Evolutionary conservation across 768 basidiomycete species (phyloP), one percentile per base, ranked within the genome.

Genomic region (Collybiopsis luxurians): DNA sequence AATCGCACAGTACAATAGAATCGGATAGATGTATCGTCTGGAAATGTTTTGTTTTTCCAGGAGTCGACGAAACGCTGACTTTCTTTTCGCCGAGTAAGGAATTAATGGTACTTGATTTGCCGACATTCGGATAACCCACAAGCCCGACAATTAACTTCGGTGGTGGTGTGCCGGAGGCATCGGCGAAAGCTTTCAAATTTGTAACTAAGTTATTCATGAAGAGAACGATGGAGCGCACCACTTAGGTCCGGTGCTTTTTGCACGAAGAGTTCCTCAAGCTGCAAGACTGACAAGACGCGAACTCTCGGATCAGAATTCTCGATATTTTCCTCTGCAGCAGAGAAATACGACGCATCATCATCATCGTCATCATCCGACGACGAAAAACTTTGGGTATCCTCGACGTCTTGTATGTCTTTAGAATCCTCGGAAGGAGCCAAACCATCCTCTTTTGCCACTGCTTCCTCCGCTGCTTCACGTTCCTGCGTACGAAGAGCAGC

Each of bases 21-120:
- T 89, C 83, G 11, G 94, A 95, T n/a, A 99, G 81, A 65, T 93
- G 85, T 63, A 98, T 95, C 0, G 97, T 98, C 71, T 99, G 97
- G 74, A 98, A 98, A 72, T 99, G 96, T 68, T 99, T 99, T 13
- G 97, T 99, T 75, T 98, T 92, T 60, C 97, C 97, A 0, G 97
- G 97, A 0, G 97, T 99, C 0, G 96, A 87, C 3, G 96, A 98
- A 26, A 99, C 97, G 67, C 94, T 97, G 60, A 99, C 97, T 79
- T 92, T 94, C 76, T 97, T 96, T 69, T 94, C 90, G 36, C 96
- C 97, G 4, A 99, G 79, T 6, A 99, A 80, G 5, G 96, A 90
- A 69, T 99, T 99, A 66, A 99, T 95, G 4, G 97, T 95, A 59
- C 93, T 95, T 0, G 96, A 98, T 73, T 99, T 99, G 15, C 97